These are phyloP conservation scores for Cryptococcus floricola DNA, from an alignment of 1,284 basidiomycete species.

Conservation along the genomic window DNA sequence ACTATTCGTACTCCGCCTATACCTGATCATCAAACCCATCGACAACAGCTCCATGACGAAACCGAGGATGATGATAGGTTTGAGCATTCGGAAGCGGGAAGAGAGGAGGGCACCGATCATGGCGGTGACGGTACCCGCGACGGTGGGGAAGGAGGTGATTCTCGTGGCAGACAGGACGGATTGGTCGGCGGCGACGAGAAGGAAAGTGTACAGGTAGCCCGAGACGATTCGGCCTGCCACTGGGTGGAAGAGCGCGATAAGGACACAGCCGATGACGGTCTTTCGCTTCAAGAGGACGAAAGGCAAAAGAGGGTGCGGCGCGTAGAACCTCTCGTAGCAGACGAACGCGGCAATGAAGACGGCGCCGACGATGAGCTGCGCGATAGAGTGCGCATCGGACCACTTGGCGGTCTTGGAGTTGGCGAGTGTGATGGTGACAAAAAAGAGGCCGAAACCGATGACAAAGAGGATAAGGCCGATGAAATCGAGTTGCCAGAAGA, in stretches of 20 bases:
- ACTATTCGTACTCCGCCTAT: slow-evolving; percentile 29
- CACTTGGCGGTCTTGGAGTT: slow-evolving; percentile 38
- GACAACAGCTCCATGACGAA: slow-evolving; percentile 33
- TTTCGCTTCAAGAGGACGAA: slow-evolving; percentile 39
- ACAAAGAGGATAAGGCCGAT: slow-evolving; percentile 44
- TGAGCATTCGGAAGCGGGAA: slow-evolving; percentile 31
- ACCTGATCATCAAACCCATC: slow-evolving; percentile 44
- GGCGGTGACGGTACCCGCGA: slow-evolving; percentile 33
- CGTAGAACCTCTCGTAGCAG: slow-evolving; percentile 37
- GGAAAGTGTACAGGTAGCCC: slow-evolving; percentile 37
- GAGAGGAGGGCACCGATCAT: slow-evolving; percentile 25
- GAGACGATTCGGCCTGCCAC: slow-evolving; percentile 37
- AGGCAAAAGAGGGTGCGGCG: slow-evolving; percentile 42
- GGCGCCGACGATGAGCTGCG: slow-evolving; percentile 37
- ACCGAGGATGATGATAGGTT: slow-evolving; percentile 41
- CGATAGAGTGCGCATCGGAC: slow-evolving; percentile 43
- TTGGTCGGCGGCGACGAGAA: slow-evolving; percentile 26
- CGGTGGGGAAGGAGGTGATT: slow-evolving; percentile 29
- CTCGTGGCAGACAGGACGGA: slow-evolving; percentile 30
- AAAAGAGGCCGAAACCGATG: slow-evolving; percentile 39
- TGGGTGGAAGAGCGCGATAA: slow-evolving; percentile 42
- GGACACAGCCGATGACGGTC: slow-evolving; percentile 37
- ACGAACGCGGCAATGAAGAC: slow-evolving; percentile 29
- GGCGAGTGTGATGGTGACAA: slow-evolving; percentile 45
- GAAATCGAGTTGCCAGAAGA: slow-evolving; percentile 45